Base-by-base conservation (phyloP, 129 eudicot species). In the Tanacetum coccineum region DNA sequence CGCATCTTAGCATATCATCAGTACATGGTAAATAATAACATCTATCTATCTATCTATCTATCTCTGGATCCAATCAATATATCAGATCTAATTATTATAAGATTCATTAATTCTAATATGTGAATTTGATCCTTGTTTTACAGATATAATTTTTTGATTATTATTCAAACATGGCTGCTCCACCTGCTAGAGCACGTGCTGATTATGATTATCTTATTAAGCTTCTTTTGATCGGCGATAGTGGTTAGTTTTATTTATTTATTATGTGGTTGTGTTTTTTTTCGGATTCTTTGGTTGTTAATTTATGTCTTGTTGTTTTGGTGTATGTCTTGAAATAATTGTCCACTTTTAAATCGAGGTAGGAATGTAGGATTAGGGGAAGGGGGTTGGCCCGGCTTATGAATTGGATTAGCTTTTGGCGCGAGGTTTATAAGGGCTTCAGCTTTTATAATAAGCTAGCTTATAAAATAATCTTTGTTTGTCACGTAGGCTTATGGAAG, bases 151-250 rank as follows among this genome's bases (percentile, higher is more conserved):
- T 64, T 50, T 63, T 60, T 8, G 59, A 65, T 56, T 74, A 53
- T 54, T 76, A 71, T 81, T 73, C 3, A 62, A 52, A 74, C 76
- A 85, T 88, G 96, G 96, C 92, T 30, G 89, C 91, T 75, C 87
- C 92, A 80, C 96, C 91, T 53, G 87, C 81, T 20, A 88, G 96
- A 76, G 87, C 85, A 4, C 73, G 92, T 22, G 92, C 96, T 13
- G 89, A 85, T 66, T 88, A 88, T 60, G 96, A 88, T 76, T 88
- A 85, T 73, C 96, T 88, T 72, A 76, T 88, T 69, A 88, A 88
- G 87, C 96, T 88, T 45, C 87, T 88, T 65, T 78, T 88, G 67
- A 83, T 88, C 72, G 92, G 96, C 50, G 96, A 88, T 58, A 88
- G 89, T 71, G 96, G 89, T 85, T 26, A 46, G 84, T 56, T 28